These are phyloP conservation scores for Arthrobotrys megalospora DNA, from an alignment of 2,329 filamentous ascomycete genomes.

Conservation along the genomic window DNA sequence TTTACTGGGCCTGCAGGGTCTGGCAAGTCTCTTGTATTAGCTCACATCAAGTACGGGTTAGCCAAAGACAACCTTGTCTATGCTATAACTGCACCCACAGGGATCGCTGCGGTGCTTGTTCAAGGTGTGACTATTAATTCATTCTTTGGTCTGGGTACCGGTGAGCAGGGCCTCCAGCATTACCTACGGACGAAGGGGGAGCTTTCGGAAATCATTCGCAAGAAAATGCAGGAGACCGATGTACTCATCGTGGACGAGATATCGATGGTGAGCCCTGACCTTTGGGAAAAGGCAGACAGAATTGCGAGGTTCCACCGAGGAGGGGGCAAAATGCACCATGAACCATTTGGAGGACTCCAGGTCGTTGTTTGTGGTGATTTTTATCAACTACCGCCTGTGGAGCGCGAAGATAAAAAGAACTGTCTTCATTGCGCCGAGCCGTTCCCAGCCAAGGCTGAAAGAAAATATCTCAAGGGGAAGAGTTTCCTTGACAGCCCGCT, in stretches of 20 bases:
- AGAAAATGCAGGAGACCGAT: conserved; percentile 69
- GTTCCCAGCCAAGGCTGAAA: conserved; percentile 30
- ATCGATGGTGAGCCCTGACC: conserved; percentile 71
- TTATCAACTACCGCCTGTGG: conserved; percentile 74
- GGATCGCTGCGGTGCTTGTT: conserved; percentile 74
- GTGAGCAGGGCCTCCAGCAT: conserved; percentile 65
- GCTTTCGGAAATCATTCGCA: conserved; percentile 62
- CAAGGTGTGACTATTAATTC: conserved; percentile 73
- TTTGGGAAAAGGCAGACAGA: conserved; percentile 72
- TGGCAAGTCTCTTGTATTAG: conserved; percentile 71
- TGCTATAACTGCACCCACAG: conserved; percentile 74
- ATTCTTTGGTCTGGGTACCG: conserved; percentile 73
- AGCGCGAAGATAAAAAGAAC: conserved; percentile 67
- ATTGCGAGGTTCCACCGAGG: conserved; percentile 68
- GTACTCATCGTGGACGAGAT: conserved; percentile 78
- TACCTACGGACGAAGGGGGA: conserved; percentile 55
- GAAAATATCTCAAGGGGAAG: conserved; percentile 42
- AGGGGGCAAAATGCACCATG: conserved; percentile 6
- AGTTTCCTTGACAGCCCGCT: conserved; percentile 23
- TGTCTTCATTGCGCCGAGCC: conserved; percentile 66
- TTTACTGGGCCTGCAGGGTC: conserved; percentile 77
- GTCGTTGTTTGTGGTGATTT: conserved; percentile 75
- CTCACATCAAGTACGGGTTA: conserved; percentile 49
- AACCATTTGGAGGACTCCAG: conserved; percentile 71
- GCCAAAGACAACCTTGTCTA: conserved; percentile 66